Evolutionary conservation across 1,284 basidiomycete species (phyloP).

Genomic region (Apiotrichum montevideense): DNA sequence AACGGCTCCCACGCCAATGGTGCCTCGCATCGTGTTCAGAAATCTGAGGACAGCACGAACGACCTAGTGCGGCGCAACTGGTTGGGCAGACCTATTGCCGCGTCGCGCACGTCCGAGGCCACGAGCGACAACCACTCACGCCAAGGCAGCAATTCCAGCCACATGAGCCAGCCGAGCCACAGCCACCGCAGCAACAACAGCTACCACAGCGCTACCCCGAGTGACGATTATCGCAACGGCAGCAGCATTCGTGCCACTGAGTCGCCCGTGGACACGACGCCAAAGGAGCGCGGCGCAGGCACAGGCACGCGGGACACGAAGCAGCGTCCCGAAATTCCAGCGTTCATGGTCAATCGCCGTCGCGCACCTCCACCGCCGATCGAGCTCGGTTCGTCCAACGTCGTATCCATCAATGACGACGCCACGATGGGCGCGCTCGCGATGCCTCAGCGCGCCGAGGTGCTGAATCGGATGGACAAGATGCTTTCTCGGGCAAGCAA

Average conservation of each 20-base stretch:
- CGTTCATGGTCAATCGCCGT: slow-evolving; percentile 15
- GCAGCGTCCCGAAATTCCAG: slow-evolving; percentile 10
- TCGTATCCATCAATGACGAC: slow-evolving; percentile 17
- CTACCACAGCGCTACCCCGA: not conserved
- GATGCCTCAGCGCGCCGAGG: slow-evolving; percentile 20
- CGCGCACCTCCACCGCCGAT: slow-evolving; percentile 16
- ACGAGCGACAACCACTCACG: not conserved
- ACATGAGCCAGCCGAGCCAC: not conserved
- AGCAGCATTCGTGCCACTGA: not conserved
- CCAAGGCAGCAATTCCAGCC: slow-evolving; percentile 4
- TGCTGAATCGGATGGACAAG: slow-evolving; percentile 49
- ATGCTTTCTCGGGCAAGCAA: slow-evolving; percentile 54
- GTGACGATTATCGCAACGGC: slow-evolving; percentile 7
- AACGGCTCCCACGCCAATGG: not conserved
- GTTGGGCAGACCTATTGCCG: not conserved
- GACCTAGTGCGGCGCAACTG: not conserved
- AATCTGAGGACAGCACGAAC: slow-evolving; percentile 1
- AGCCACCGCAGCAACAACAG: not conserved
- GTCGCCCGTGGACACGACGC: slow-evolving; percentile 21
- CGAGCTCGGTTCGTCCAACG: slow-evolving; percentile 13
- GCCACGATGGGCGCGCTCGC: not conserved
- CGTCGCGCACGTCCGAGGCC: not conserved
- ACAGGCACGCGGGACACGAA: not conserved
- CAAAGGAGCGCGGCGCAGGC: not conserved
- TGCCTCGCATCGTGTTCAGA: not conserved